Percentiles rank a stretch among this genome's conserved stretches.
phyloP scores from a whole-genome alignment of 192 early-diverging fungal species.

The Fimicolochytrium jonesii region DNA sequence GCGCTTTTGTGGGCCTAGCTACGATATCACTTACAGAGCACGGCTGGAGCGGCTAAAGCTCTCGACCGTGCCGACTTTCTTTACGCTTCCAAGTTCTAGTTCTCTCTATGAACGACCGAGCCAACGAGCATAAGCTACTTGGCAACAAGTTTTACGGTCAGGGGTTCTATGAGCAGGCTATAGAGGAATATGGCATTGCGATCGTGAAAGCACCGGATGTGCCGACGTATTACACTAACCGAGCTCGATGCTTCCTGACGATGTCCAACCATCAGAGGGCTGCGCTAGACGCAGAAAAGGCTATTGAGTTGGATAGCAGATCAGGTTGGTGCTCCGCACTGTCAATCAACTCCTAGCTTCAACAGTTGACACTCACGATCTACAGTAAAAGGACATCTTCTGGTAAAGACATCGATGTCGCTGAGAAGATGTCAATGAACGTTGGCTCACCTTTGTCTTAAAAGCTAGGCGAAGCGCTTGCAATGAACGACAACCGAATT shows the following conservation, averaged over 20 bases:
- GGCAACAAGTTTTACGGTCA: constrained; percentile 61
- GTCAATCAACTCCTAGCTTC: too few species aligned
- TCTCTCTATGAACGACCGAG: too few species aligned
- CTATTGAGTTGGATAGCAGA: constrained; percentile 61
- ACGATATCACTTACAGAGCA: too few species aligned
- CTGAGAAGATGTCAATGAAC: neutral
- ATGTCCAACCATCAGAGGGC: constrained; percentile 53
- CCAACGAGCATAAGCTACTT: constrained; percentile 50
- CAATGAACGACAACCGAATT: neutral
- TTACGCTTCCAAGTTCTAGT: too few species aligned
- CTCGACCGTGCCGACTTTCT: too few species aligned
- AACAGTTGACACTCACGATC: too few species aligned
- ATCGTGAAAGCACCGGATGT: constrained; percentile 62
- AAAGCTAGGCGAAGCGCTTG: constrained; percentile 50
- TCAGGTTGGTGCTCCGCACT: constrained; percentile 37
- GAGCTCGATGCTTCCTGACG: constrained; percentile 70
- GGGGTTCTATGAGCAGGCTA: constrained; percentile 59
- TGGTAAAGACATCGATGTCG: too few species aligned
- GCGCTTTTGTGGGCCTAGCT: too few species aligned
- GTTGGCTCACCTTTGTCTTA: neutral
- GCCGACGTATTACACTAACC: constrained; percentile 75
- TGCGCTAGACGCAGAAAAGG: constrained; percentile 60
- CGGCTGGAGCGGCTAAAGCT: too few species aligned
- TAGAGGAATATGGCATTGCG: constrained; percentile 69
- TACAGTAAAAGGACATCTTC: too few species aligned